A percentile compares a stretch with the other conserved stretches of the same genome.
These are phyloP conservation scores for Candolleomyces aberdarensis DNA, from an alignment of 768 basidiomycete genomes.

Conservation along the genomic window DNA sequence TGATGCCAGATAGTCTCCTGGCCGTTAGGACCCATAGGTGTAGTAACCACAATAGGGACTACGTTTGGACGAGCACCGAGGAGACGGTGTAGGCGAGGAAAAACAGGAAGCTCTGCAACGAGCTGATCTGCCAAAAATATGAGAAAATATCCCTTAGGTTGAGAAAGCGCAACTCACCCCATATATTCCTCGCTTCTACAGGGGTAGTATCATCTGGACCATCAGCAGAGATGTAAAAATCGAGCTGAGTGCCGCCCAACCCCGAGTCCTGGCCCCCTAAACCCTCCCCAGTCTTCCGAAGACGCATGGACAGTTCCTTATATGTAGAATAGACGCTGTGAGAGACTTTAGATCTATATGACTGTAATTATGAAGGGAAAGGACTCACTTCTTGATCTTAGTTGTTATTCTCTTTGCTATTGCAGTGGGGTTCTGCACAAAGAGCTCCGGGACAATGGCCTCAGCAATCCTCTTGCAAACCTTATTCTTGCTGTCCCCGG, in stretches of 20 bases:
- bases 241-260: neutral
- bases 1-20: neutral
- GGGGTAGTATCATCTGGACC: neutral
- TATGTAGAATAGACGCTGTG: constrained; percentile 6
- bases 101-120: neutral
- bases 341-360: neutral
- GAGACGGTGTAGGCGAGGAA: neutral
- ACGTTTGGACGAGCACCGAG: neutral
- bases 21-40: neutral
- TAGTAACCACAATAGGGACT: neutral
- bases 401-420: neutral
- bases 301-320: neutral
- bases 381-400: neutral
- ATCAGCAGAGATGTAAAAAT: neutral
- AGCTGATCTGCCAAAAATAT: neutral
- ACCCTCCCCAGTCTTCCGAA: neutral
- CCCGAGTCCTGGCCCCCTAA: neutral
- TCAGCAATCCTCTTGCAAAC: neutral
- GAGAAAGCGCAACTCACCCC: neutral
- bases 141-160: neutral
- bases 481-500: neutral
- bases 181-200: neutral
- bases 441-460: neutral
- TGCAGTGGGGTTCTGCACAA: neutral
- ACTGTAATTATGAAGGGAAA: neutral